Conservation (phyloP, 2,329 filamentous ascomycete genomes). For the Aspergillus japonicus region DNA sequence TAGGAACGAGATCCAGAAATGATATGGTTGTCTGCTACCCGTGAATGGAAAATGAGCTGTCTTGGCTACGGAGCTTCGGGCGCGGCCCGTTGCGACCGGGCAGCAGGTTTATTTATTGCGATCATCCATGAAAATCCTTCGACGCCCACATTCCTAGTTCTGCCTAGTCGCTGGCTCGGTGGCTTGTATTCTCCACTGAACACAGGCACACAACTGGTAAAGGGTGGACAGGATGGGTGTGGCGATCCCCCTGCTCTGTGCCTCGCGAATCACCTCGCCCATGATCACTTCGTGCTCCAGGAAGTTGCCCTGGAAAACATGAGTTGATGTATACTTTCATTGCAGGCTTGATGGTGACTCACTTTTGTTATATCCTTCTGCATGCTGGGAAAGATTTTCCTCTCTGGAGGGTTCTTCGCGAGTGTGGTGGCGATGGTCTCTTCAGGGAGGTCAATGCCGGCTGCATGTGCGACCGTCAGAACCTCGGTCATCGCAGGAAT, state of each 20-base stretch:
- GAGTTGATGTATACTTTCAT: neutral
- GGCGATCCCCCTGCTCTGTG: conserved; percentile 44
- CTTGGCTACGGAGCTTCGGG: neutral
- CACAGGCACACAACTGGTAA: conserved; percentile 3
- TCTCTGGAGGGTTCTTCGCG: conserved; percentile 47
- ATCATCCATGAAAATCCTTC: neutral
- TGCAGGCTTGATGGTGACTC: neutral
- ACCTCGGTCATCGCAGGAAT: conserved; percentile 52
- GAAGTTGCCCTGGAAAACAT: conserved; percentile 47
- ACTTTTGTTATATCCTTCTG: conserved; percentile 40
- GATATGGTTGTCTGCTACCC: neutral
- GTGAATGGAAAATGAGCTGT: neutral
- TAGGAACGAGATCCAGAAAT: no score
- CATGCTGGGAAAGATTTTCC: conserved; percentile 44
- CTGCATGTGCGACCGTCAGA: conserved; percentile 44
- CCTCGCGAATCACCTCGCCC: conserved; percentile 55
- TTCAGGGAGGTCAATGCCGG: conserved; percentile 43
- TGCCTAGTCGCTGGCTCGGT: neutral
- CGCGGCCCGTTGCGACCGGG: neutral
- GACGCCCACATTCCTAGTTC: neutral
- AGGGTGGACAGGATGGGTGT: conserved; percentile 28
- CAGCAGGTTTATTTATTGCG: neutral
- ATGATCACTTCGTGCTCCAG: conserved; percentile 56
- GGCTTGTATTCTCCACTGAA: conserved; percentile 7
- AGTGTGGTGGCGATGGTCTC: conserved; percentile 36